A percentile compares a stretch with the other conserved stretches of the same genome.
Evolutionary conservation across 192 early-diverging fungal species (phyloP).

Genomic region (Piromyces sp.): DNA sequence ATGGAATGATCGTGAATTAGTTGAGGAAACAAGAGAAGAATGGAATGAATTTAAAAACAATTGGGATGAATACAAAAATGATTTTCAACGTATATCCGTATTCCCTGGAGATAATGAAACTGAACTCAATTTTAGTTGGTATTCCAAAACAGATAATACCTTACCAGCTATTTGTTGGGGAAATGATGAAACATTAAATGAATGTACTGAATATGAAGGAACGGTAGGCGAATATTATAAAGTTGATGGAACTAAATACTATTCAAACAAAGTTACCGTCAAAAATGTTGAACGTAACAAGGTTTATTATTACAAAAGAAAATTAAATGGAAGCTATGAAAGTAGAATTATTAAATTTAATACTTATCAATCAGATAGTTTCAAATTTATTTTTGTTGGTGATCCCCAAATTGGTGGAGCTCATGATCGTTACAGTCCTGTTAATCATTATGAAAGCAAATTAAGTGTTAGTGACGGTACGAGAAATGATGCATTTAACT

Average conservation of each 20-base stretch:
- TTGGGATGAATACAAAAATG: no score
- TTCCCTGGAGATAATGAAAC: no score
- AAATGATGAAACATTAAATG: neutral
- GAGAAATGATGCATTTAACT: neutral
- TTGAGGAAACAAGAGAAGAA: no score
- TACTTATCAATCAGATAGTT: neutral
- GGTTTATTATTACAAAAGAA: neutral
- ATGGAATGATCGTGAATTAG: no score
- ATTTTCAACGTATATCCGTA: no score
- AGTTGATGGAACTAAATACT: neutral
- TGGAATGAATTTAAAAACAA: no score
- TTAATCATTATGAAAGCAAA: neutral
- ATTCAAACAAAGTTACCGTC: neutral
- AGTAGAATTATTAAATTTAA: neutral
- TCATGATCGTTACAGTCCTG: neutral
- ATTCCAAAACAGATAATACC: no score
- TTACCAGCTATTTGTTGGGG: neutral
- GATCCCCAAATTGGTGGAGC: neutral
- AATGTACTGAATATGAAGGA: neutral
- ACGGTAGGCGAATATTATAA: neutral
- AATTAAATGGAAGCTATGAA: neutral
- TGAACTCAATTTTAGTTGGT: no score
- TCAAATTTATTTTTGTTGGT: neutral
- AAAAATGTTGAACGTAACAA: neutral
- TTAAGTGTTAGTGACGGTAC: neutral